Percentiles rank a stretch among this genome's conserved stretches.
Evolutionary conservation across 441 rosid genomes (phyloP).

Genomic region (Adansonia madagascariensis): DNA sequence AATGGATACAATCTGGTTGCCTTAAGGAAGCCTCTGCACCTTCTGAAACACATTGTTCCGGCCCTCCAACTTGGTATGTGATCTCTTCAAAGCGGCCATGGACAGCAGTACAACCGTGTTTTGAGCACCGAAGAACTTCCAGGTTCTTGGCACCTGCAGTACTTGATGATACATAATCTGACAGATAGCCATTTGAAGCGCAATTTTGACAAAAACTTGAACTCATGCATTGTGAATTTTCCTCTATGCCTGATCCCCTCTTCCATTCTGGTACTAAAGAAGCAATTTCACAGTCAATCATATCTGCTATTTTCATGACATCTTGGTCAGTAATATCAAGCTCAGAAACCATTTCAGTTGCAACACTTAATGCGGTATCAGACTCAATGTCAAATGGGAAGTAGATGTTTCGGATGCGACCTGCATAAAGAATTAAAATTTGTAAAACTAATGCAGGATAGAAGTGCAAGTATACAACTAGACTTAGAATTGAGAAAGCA

Average conservation of each 20-base stretch:
- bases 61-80: slow-evolving; percentile 66
- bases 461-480: not conserved
- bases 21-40: slow-evolving; percentile 34
- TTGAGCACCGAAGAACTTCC: slow-evolving; percentile 51
- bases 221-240: slow-evolving; percentile 28
- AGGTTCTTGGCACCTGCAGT: slow-evolving; percentile 45
- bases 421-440: slow-evolving; percentile 44
- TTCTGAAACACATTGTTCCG: slow-evolving; percentile 45
- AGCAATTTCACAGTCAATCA: slow-evolving; percentile 85
- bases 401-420: slow-evolving; percentile 77
- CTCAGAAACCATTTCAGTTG: slow-evolving; percentile 87
- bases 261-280: slow-evolving; percentile 78
- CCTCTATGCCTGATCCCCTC: slow-evolving; percentile 38
- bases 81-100: slow-evolving; percentile 91
- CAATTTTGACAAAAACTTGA: slow-evolving; percentile 51
- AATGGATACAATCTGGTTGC: slow-evolving; percentile 39
- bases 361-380: slow-evolving; percentile 84
- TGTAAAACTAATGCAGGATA: not conserved
- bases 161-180: slow-evolving; percentile 52
- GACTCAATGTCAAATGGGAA: slow-evolving; percentile 77
- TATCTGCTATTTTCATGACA: slow-evolving; percentile 75
- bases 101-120: slow-evolving; percentile 51
- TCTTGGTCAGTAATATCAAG: slow-evolving; percentile 84
- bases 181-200: slow-evolving; percentile 45
- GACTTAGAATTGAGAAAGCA: not conserved